These are phyloP conservation scores for Lipomyces lipofer DNA, from an alignment of 805 yeast genomes.

Conservation along the genomic window DNA sequence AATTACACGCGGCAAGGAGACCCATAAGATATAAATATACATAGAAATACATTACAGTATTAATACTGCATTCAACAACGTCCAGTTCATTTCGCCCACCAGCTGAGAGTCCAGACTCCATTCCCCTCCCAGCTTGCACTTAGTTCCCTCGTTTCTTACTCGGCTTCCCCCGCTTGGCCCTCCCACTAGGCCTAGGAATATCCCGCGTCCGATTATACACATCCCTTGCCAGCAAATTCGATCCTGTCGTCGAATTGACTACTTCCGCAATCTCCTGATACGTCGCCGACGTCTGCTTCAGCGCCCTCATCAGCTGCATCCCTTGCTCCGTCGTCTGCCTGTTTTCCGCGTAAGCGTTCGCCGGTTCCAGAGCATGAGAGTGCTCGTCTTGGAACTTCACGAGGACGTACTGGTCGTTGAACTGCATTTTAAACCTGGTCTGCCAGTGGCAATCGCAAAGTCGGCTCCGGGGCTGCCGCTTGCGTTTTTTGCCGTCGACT, in stretches of 20 bases:
- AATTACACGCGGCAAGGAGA: no score
- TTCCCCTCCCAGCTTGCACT: no score
- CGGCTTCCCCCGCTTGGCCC: background rate
- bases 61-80: no score
- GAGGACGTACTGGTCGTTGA: slow-evolving; percentile 10
- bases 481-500: slow-evolving; percentile 9
- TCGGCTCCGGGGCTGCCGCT: slow-evolving; percentile 1
- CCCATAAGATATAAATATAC: no score
- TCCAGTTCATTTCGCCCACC: no score
- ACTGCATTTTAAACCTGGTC: slow-evolving; percentile 5
- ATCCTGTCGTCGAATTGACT: slow-evolving; percentile 6
- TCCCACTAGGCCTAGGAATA: background rate
- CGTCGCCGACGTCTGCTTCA: slow-evolving; percentile 12
- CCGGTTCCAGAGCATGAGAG: slow-evolving; percentile 2
- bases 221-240: slow-evolving; percentile 9
- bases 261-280: slow-evolving; percentile 10
- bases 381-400: background rate
- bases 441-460: slow-evolving; percentile 8
- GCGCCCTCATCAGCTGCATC: slow-evolving; percentile 4
- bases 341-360: slow-evolving; percentile 5
- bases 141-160: no score
- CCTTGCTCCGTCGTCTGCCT: slow-evolving; percentile 10
- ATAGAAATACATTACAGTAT: no score
- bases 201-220: slow-evolving; percentile 12
- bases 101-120: no score